Evolutionary conservation across 371 early-diverging fungal species (phyloP).

Genomic region (Mortierella sp.): DNA sequence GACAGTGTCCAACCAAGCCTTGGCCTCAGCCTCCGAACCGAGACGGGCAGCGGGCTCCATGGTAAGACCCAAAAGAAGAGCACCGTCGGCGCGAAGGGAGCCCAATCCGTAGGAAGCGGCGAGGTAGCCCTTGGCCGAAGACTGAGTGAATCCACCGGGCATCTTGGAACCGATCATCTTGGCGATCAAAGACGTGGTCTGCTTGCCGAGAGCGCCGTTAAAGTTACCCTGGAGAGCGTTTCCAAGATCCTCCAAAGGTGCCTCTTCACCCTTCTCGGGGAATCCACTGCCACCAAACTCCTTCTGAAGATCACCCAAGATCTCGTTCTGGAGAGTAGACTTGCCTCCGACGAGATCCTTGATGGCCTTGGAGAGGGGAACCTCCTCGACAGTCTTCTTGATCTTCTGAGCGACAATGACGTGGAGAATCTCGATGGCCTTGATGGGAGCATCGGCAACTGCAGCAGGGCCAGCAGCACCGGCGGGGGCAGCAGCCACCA

Average conservation of each 20-base stretch:
- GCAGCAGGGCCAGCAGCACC: conserved; percentile 66
- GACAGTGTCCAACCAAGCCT: conserved; percentile 88
- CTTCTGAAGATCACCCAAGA: conserved; percentile 94
- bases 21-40: conserved; percentile 87
- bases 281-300: conserved; percentile 87
- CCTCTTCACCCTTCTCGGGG: conserved; percentile 95
- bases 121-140: conserved; percentile 83
- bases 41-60: conserved; percentile 91
- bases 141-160: conserved; percentile 94
- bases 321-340: conserved; percentile 97
- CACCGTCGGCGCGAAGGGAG: conserved; percentile 85
- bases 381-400: conserved; percentile 85
- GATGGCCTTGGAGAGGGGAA: conserved; percentile 85
- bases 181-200: conserved; percentile 81
- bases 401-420: conserved; percentile 94
- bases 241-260: conserved; percentile 88
- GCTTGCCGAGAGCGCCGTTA: conserved; percentile 87
- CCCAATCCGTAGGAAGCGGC: conserved; percentile 86
- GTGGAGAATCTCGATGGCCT: conserved; percentile 84
- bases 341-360: conserved; percentile 97
- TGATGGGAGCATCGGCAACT: conserved; percentile 80
- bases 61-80: conserved; percentile 85
- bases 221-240: conserved; percentile 74
- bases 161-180: conserved; percentile 92
- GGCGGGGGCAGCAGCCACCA: conserved; percentile 66